These are phyloP conservation scores for Heterobasidion annosum DNA, from an alignment of 1,284 basidiomycete species.

Conservation along the genomic window DNA sequence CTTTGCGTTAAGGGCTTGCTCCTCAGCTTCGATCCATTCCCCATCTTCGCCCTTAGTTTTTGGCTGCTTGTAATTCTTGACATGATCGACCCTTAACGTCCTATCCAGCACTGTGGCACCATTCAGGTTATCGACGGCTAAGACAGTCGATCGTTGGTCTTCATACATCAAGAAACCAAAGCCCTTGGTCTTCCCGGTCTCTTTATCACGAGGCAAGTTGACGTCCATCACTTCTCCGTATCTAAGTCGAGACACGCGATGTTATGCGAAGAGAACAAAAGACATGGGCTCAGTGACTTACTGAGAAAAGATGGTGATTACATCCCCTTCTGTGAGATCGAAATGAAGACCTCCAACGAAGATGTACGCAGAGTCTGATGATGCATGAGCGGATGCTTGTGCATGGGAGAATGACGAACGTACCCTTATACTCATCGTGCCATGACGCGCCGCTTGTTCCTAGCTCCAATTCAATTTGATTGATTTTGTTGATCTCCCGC, in stretches of 20 bases:
- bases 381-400: neutral
- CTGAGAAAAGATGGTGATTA: conserved; percentile 97
- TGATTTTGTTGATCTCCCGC: conserved; percentile 89
- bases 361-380: conserved; percentile 86
- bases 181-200: conserved; percentile 82
- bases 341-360: conserved; percentile 82
- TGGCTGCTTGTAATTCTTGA: conserved; percentile 87
- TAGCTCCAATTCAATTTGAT: conserved; percentile 85
- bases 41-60: conserved; percentile 79
- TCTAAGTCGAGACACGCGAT: conserved; percentile 29
- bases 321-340: conserved; percentile 95
- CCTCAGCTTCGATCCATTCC: conserved; percentile 80
- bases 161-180: conserved; percentile 99
- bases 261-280: conserved; percentile 5
- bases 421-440: conserved; percentile 94
- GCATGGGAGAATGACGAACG: conserved; percentile 10
- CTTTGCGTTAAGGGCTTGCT: conserved; percentile 78
- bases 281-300: conserved; percentile 29
- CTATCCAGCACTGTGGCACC: conserved; percentile 84
- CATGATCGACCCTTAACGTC: conserved; percentile 90
- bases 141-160: conserved; percentile 91
- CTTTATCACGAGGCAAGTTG: conserved; percentile 88
- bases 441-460: conserved; percentile 75
- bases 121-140: conserved; percentile 98
- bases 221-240: conserved; percentile 95